Conservation (phyloP, 805 yeast genomes). For the Isabelozyma rhagii region DNA sequence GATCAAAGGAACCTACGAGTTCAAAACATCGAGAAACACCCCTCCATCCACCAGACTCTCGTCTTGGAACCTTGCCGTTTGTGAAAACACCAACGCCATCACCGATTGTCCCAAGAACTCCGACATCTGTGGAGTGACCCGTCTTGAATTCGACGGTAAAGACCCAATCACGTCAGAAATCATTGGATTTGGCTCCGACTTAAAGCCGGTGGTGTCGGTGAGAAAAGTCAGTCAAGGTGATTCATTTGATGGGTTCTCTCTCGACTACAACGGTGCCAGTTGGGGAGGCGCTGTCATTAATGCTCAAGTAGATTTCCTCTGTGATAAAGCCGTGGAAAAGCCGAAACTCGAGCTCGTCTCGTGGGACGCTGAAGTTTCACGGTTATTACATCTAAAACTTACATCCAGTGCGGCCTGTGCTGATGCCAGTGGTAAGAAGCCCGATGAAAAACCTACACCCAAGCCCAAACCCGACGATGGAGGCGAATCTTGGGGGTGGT, state of each 20-base stretch:
- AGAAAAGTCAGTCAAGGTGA: constrained; percentile 14
- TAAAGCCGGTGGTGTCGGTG: constrained; percentile 22
- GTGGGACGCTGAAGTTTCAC: neutral
- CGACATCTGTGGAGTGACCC: constrained; percentile 74
- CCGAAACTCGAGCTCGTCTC: constrained; percentile 27
- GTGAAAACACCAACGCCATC: constrained; percentile 41
- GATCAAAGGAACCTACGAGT: constrained; percentile 48
- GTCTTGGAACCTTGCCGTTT: constrained; percentile 71
- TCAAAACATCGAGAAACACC: constrained; percentile 47
- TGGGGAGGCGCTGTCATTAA: constrained; percentile 68
- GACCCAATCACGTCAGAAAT: constrained; percentile 54
- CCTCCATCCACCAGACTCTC: constrained; percentile 73
- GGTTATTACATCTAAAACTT: constrained; percentile 10
- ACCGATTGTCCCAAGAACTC: constrained; percentile 66
- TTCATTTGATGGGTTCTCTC: constrained; percentile 19
- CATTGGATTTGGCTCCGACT: constrained; percentile 50
- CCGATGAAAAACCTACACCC: constrained; percentile 16
- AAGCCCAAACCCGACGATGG: constrained; percentile 14
- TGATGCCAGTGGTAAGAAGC: constrained; percentile 21
- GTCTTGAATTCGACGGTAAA: constrained; percentile 43
- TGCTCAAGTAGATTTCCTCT: constrained; percentile 46
- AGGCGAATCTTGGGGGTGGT: constrained; percentile 71
- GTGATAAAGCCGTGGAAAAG: constrained; percentile 28
- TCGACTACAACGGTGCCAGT: constrained; percentile 47
- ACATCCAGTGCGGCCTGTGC: constrained; percentile 40